Evolutionary conservation across 2,329 filamentous ascomycete genomes (phyloP).

Genomic region (Diaporthe vexans): DNA sequence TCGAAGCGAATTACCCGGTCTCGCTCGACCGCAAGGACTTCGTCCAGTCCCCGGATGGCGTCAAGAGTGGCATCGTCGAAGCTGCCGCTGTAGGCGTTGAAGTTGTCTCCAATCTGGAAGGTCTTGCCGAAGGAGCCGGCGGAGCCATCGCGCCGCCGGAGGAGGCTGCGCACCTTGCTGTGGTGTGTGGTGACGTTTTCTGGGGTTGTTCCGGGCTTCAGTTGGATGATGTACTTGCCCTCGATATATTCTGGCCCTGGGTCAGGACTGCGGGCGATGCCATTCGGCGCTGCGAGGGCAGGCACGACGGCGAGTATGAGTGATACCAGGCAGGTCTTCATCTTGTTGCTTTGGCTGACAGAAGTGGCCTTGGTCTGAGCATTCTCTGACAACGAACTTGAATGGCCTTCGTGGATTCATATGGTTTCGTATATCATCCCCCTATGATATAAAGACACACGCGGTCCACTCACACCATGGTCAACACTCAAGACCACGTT

Average conservation of each 20-base stretch:
- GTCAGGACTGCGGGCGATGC: not conserved
- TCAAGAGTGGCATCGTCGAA: conserved; percentile 27
- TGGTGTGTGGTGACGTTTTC: conserved; percentile 6
- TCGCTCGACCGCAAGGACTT: conserved; percentile 11
- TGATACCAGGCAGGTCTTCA: not conserved
- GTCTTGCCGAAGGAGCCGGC: conserved; percentile 11
- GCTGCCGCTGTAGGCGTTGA: conserved; percentile 28
- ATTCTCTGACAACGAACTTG: not conserved
- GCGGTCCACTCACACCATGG: no score
- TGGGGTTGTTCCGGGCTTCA: conserved; percentile 12
- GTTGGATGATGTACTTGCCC: conserved; percentile 19
- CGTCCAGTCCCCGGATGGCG: conserved; percentile 8
- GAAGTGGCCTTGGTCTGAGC: not conserved
- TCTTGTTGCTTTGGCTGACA: not conserved
- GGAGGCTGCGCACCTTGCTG: conserved; percentile 16
- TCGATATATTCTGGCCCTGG: not conserved
- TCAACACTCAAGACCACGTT: no score
- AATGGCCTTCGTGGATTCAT: no score
- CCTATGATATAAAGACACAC: no score
- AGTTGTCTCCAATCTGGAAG: conserved; percentile 12
- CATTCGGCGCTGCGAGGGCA: not conserved
- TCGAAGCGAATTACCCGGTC: conserved; percentile 24
- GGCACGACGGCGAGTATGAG: conserved; percentile 5
- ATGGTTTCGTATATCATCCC: no score
- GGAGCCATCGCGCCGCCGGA: conserved; percentile 13